These are phyloP conservation scores for Takashimella tepidaria DNA, from an alignment of 1,284 basidiomycete species.

Conservation along the genomic window DNA sequence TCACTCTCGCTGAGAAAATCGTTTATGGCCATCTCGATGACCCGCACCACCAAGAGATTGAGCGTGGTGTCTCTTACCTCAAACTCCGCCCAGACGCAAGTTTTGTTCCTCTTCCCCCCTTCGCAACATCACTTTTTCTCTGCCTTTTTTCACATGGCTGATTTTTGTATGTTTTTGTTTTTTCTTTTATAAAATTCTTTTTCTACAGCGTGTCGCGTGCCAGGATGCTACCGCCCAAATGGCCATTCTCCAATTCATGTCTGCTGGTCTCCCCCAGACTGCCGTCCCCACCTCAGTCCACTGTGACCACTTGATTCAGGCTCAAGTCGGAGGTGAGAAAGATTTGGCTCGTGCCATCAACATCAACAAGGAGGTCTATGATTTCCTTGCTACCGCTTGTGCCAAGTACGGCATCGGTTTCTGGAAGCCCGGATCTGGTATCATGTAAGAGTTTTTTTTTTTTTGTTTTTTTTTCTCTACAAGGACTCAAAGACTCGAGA, in stretches of 20 bases:
- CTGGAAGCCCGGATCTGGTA: constrained; percentile 99
- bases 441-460: constrained; percentile 53
- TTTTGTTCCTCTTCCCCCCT: too few relatives aligned
- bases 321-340: constrained; percentile 86
- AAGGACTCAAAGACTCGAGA: too few relatives aligned
- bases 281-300: constrained; percentile 97
- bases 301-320: constrained; percentile 99
- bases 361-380: constrained; percentile 99
- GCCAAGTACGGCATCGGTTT: constrained; percentile 99
- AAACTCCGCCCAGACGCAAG: constrained; percentile 91
- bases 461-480: not conserved
- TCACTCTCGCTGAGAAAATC: constrained; percentile 97
- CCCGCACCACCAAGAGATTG: constrained; percentile 81
- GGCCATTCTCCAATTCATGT: constrained; percentile 99
- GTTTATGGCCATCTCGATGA: constrained; percentile 98
- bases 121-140: constrained; percentile 17
- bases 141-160: too few relatives aligned
- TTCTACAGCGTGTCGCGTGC: constrained; percentile 85
- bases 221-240: constrained; percentile 99
- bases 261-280: constrained; percentile 94
- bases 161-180: too few relatives aligned
- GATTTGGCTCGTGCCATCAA: constrained; percentile 89
- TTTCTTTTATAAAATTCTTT: not conserved
- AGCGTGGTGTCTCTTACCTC: constrained; percentile 83
- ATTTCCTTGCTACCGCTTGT: constrained; percentile 96